These are phyloP conservation scores for Ceratonia siliqua DNA, from an alignment of 306 rosid genomes.

Conservation along the genomic window DNA sequence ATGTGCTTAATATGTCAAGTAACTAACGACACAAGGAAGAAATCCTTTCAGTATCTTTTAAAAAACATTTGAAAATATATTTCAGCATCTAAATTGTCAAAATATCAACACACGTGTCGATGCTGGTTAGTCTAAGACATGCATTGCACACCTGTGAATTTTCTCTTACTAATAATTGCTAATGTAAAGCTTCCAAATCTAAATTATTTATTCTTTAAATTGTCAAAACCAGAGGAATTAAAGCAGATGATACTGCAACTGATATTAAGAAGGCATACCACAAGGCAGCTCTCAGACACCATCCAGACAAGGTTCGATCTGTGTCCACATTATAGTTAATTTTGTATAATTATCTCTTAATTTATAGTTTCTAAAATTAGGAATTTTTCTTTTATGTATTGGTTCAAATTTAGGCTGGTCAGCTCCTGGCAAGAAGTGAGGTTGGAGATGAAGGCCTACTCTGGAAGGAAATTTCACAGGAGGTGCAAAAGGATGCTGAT, in stretches of 20 bases:
- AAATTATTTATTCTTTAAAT: constrained; percentile 21
- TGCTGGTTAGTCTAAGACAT: background rate
- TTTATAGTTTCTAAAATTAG: constrained; percentile 12
- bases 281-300: constrained; percentile 80
- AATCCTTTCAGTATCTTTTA: background rate
- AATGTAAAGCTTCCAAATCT: constrained; percentile 27
- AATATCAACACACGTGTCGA: background rate
- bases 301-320: constrained; percentile 70
- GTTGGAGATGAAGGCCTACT: constrained; percentile 73
- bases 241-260: constrained; percentile 49
- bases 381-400: constrained; percentile 1
- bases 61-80: background rate
- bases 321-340: constrained; percentile 26
- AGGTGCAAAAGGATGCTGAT: constrained; percentile 85
- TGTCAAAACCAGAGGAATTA: constrained; percentile 56
- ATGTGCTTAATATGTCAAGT: background rate
- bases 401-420: constrained; percentile 76
- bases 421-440: constrained; percentile 81
- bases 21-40: background rate
- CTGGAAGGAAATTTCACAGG: constrained; percentile 85
- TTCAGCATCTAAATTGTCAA: constrained; percentile 29
- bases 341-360: background rate
- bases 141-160: background rate
- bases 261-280: constrained; percentile 77
- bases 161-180: constrained; percentile 22